Percentiles rank a stretch among this genome's conserved stretches.
phyloP scores from a whole-genome alignment of 78 protist species.

The Pirum gemmata region DNA sequence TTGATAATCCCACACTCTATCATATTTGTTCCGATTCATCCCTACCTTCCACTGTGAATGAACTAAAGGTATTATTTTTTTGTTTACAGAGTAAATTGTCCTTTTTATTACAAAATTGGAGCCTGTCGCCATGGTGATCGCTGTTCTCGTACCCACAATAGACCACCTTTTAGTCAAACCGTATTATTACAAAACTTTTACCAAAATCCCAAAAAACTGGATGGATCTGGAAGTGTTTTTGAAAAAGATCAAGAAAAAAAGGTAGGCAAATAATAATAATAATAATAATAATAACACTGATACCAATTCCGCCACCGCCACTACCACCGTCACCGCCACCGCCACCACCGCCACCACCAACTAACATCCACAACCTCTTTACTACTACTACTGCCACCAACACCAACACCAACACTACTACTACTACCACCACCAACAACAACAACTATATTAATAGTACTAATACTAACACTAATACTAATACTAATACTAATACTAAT shows the following conservation, averaged over 20 bases:
- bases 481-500: no score
- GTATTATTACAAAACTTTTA: constrained; percentile 83
- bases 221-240: neutral
- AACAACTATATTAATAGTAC: no score
- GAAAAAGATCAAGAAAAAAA: constrained; percentile 11
- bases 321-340: no score
- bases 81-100: constrained; percentile 80
- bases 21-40: neutral
- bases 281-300: no score
- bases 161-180: constrained; percentile 80
- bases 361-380: no score
- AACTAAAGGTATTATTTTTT: neutral
- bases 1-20: neutral
- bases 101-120: constrained; percentile 95
- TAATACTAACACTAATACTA: no score
- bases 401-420: no score
- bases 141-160: constrained; percentile 88
- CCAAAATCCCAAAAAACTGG: constrained; percentile 42
- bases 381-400: no score
- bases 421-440: no score
- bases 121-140: constrained; percentile 98
- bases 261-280: no score
- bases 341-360: no score
- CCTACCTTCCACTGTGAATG: neutral
- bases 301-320: no score